A percentile compares a stretch with the other conserved stretches of the same genome.
Conservation (phyloP, 1,284 basidiomycete genomes). For the Austroboletus niveus region DNA sequence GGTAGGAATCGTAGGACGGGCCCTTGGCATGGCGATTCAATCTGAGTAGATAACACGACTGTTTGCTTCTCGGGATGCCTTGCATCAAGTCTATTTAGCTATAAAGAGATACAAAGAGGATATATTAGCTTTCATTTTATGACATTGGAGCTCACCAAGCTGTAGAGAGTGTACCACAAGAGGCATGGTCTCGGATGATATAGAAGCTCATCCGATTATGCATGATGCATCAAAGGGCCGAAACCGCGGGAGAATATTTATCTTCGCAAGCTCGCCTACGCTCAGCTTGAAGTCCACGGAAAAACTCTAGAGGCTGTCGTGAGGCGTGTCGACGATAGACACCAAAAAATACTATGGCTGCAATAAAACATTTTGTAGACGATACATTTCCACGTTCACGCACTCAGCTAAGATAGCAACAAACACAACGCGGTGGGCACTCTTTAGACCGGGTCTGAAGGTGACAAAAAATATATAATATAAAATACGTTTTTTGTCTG, state of each 20-base stretch:
- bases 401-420: neutral
- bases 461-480: no score
- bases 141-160: slow-evolving; percentile 28
- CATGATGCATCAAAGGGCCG: neutral
- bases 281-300: no score
- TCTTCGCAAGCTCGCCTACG: neutral
- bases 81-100: neutral
- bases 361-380: neutral
- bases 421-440: no score
- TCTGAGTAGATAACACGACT: neutral
- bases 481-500: no score
- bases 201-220: neutral
- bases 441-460: no score
- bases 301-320: no score
- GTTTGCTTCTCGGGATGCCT: neutral
- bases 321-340: no score
- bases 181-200: neutral
- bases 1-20: slow-evolving; percentile 8
- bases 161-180: slow-evolving; percentile 14
- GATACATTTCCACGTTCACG: neutral
- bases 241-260: neutral
- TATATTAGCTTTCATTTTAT: slow-evolving; percentile 4
- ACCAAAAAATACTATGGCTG: neutral
- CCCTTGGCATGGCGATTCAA: slow-evolving; percentile 1
- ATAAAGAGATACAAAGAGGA: neutral